Evolutionary conservation across 805 yeast genomes (phyloP).

Genomic region (Komagataella pseudopastoris): DNA sequence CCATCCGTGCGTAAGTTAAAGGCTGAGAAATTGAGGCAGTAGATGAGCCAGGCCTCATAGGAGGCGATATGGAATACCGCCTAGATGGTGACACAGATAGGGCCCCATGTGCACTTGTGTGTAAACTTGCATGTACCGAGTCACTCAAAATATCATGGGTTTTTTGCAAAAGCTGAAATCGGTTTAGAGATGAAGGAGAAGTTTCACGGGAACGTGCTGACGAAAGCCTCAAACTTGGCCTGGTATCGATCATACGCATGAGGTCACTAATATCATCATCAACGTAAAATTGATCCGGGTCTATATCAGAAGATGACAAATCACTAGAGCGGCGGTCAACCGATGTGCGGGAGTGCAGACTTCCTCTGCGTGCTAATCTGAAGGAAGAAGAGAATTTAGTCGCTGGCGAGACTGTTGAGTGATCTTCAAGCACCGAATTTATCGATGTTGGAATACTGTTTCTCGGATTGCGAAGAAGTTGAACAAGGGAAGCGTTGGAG

Average conservation of each 20-base stretch:
- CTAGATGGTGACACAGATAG: background rate
- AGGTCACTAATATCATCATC: conserved; percentile 14
- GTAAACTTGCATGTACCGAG: conserved; percentile 4
- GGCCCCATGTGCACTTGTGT: background rate
- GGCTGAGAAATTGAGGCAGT: conserved; percentile 1
- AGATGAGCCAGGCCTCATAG: background rate
- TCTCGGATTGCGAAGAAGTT: conserved; percentile 28
- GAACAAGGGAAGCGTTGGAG: conserved; percentile 40
- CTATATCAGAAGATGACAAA: conserved; percentile 1
- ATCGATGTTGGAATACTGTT: conserved; percentile 26
- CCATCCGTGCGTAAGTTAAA: conserved; percentile 1
- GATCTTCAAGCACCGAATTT: conserved; percentile 21
- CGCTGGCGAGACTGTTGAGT: background rate
- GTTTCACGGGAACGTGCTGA: conserved; percentile 3
- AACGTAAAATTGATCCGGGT: background rate
- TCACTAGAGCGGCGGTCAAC: conserved; percentile 2
- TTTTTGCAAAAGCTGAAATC: conserved; percentile 6
- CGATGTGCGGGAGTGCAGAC: conserved; percentile 3
- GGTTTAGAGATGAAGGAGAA: conserved; percentile 4
- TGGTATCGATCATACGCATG: conserved; percentile 20
- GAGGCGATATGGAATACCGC: background rate
- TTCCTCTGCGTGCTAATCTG: conserved; percentile 1
- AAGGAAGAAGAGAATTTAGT: background rate
- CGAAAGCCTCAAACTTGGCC: conserved; percentile 19
- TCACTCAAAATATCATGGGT: conserved; percentile 8